phyloP scores from a whole-genome alignment of 305 asterid species.

The Salvia sclarea region DNA sequence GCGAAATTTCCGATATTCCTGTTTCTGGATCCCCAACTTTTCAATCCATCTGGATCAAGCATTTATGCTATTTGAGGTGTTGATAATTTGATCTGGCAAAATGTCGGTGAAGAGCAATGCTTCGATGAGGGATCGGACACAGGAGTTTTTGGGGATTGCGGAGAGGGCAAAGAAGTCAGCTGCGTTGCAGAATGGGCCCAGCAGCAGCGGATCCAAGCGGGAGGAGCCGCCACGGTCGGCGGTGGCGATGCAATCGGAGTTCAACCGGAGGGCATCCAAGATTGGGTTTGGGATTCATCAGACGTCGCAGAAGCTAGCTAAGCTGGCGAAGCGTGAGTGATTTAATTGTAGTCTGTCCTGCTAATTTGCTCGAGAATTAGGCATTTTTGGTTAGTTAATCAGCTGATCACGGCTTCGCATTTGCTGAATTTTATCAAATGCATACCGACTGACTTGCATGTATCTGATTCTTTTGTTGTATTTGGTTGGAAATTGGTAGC shows the following conservation, averaged over 20 bases:
- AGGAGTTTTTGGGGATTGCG: constrained; percentile 69
- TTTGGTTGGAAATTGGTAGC: background rate
- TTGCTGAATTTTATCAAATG: background rate
- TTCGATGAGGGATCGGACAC: constrained; percentile 90
- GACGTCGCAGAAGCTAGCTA: constrained; percentile 90
- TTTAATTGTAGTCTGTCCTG: background rate
- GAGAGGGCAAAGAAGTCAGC: constrained; percentile 63
- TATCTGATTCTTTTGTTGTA: background rate
- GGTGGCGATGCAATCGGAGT: constrained; percentile 78
- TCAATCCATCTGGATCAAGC: background rate
- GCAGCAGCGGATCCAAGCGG: constrained; percentile 61
- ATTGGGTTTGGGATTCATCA: constrained; percentile 83
- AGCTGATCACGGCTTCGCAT: constrained; percentile 7
- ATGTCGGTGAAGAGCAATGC: constrained; percentile 53
- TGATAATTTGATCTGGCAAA: constrained; percentile 27
- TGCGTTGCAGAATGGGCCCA: constrained; percentile 58
- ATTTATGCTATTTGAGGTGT: constrained; percentile 31
- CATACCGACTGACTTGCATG: constrained; percentile 14
- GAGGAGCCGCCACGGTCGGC: constrained; percentile 59
- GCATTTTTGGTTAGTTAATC: background rate
- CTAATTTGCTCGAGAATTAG: background rate
- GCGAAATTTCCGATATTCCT: background rate
- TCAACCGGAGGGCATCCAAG: constrained; percentile 75
- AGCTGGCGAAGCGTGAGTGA: constrained; percentile 81
- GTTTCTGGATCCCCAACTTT: constrained; percentile 20